phyloP scores from a whole-genome alignment of 345 rosid species.

The Populus alba region DNA sequence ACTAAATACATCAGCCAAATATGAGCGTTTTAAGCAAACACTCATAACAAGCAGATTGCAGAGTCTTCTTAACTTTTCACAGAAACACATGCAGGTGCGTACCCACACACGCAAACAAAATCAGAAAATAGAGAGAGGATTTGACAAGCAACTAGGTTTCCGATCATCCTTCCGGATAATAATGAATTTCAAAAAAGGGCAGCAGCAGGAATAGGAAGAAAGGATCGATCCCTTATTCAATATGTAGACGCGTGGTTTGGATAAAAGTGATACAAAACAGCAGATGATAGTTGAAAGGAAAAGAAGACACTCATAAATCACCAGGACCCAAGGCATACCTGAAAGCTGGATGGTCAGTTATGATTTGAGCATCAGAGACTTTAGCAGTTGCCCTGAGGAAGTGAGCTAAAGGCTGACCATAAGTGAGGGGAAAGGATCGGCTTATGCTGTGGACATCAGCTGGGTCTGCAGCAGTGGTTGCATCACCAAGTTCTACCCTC shows the following conservation, averaged over 20 bases:
- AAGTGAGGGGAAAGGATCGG: constrained; percentile 76
- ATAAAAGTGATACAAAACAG: no score
- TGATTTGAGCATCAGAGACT: constrained; percentile 91
- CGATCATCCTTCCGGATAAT: neutral
- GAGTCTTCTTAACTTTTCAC: neutral
- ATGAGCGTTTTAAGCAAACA: neutral
- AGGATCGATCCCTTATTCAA: neutral
- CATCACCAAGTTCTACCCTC: constrained; percentile 91
- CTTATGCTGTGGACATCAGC: constrained; percentile 60
- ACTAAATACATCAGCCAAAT: neutral
- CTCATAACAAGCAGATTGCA: neutral
- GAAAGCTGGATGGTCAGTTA: constrained; percentile 70
- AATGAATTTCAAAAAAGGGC: neutral
- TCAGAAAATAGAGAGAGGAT: neutral
- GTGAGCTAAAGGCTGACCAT: constrained; percentile 91
- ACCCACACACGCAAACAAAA: neutral
- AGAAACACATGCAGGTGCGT: neutral
- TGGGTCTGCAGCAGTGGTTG: constrained; percentile 61
- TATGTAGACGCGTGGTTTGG: neutral
- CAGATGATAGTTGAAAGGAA: neutral
- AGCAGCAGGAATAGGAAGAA: neutral
- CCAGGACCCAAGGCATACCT: constrained; percentile 39
- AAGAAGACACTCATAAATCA: neutral
- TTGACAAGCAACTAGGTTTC: neutral
- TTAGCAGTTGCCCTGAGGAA: constrained; percentile 80